Conservation (phyloP, 257 asterid genomes). For the Capsicum pubescens region DNA sequence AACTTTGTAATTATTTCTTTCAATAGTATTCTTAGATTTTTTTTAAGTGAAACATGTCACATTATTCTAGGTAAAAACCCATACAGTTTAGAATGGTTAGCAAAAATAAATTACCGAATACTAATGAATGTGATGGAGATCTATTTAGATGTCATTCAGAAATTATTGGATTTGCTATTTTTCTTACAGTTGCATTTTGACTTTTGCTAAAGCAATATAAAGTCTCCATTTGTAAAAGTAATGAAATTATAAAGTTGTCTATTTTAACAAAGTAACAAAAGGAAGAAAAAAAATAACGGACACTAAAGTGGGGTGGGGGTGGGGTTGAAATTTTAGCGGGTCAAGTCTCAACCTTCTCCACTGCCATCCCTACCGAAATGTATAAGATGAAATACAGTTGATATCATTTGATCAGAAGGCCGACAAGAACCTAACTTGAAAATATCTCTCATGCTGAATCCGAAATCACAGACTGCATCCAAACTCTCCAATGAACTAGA, state of each 20-base stretch:
- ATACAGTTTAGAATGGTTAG: neutral
- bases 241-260: neutral
- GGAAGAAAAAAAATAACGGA: neutral
- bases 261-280: neutral
- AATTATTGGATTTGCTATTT: neutral
- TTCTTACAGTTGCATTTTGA: neutral
- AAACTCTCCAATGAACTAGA: neutral
- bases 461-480: neutral
- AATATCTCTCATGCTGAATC: neutral
- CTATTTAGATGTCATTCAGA: neutral
- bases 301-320: neutral
- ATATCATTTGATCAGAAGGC: constrained; percentile 8
- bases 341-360: neutral
- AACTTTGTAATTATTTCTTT: neutral
- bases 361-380: neutral
- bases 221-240: neutral
- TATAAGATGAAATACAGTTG: constrained; percentile 8
- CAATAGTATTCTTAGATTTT: neutral
- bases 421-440: constrained; percentile 1
- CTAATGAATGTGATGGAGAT: neutral
- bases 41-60: neutral
- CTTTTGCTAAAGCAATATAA: constrained; percentile 8
- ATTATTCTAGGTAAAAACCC: neutral
- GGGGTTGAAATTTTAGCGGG: neutral
- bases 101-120: neutral